Evolutionary conservation across 2,329 filamentous ascomycete genomes (phyloP), one percentile per base, ranked within the genome.

Genomic region (Penicillium sumatraense): DNA sequence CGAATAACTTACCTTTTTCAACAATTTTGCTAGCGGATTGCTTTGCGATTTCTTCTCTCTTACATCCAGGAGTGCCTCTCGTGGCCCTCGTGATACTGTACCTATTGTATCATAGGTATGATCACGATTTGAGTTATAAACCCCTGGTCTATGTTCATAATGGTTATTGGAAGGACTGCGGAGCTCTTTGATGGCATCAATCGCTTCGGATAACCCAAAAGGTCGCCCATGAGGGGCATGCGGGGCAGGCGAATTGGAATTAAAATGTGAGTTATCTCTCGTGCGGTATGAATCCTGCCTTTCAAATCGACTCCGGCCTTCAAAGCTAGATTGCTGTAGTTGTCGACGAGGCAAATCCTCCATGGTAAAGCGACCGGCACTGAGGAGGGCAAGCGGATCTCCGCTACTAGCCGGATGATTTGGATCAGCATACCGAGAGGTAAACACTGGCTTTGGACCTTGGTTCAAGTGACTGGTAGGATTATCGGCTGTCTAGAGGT

Each of bases 391-490:
- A 3, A 82, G 61, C 8, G 82, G 65, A 6, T 75, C 76, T 2
- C 82, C 81, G 24, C 73, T 80, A 59, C 78, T 81, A 27, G 77
- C 79, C 0, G 81, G 74, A 57, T 83, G 78, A 56, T 76, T 80
- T 0, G 82, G 81, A 57, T 85, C 81, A 7, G 77, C 75, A 59
- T 79, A 82, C 20, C 79, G 73, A 4, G 78, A 81, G 0, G 71
- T 68, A 58, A 83, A 83, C 20, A 70, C 65, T 36, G 63, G 63
- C 56, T 68, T 64, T 58, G 57, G 57, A 63, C 56, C 68, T 63
- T 67, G 26, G 13, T 71, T 65, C 1, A 82, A 63, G 2, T 66
- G 59, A 14, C 73, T 76, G 36, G 70, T 71, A 0, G 78, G 79
- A 51, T 81, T 78, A 49, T 78, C 67, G 21, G 51, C 60, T 1